These are phyloP conservation scores for Phytophthora constricta DNA, from an alignment of 352 stramenopile genomes.

Conservation along the genomic window DNA sequence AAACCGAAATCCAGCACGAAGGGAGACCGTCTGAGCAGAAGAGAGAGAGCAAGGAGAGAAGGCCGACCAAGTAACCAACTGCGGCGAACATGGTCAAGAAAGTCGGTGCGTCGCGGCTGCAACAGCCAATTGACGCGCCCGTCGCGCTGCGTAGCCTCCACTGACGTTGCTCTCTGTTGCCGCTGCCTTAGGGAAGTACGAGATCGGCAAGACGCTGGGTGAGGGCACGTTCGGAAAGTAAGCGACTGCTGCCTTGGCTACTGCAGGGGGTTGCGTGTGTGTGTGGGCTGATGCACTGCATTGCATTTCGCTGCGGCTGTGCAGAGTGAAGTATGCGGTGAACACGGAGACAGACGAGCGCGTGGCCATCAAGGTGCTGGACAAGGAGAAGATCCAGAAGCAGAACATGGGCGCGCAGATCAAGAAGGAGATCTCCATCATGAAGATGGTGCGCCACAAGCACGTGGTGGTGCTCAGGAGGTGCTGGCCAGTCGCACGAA, in stretches of 20 bases:
- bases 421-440: constrained; percentile 99
- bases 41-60: constrained; percentile 3
- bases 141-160: neutral
- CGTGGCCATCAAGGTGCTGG: constrained; percentile 98
- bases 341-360: constrained; percentile 95
- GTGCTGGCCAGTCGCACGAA: constrained; percentile 95
- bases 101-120: constrained; percentile 59
- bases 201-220: constrained; percentile 96
- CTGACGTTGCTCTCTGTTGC: neutral
- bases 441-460: constrained; percentile 96
- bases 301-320: neutral
- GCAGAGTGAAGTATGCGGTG: constrained; percentile 94
- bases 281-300: too few relatives aligned
- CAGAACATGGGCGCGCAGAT: constrained; percentile 98
- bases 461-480: constrained; percentile 90
- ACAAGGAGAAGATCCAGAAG: constrained; percentile 99
- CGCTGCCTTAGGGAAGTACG: constrained; percentile 93
- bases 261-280: constrained; percentile 3
- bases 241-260: constrained; percentile 22
- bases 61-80: too few relatives aligned
- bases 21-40: constrained; percentile 18
- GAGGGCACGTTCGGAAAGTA: constrained; percentile 98
- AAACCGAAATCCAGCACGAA: constrained; percentile 9
- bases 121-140: too few relatives aligned
- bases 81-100: constrained; percentile 58